These are phyloP conservation scores for Picea sitchensis DNA, from an alignment of 75 land plant species.

Conservation along the genomic window DNA sequence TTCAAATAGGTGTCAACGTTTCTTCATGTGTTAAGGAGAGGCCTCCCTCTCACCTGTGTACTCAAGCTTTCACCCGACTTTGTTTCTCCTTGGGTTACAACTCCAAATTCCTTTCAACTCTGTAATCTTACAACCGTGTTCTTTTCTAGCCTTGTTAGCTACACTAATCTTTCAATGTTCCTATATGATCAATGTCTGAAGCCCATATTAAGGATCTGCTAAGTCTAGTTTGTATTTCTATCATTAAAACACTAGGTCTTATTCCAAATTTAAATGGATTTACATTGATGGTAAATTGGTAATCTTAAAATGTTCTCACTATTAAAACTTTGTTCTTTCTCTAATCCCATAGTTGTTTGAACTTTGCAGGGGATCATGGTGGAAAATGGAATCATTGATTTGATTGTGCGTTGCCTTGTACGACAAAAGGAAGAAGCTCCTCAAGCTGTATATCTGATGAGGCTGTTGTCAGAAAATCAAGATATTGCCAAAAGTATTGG, in stretches of 20 bases:
- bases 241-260: background rate
- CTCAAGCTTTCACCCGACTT: too few species aligned
- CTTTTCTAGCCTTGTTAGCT: too few species aligned
- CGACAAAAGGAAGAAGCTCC: slow-evolving; percentile 39
- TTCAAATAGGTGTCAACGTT: too few species aligned
- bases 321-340: background rate
- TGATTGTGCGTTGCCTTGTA: slow-evolving; percentile 27
- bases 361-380: slow-evolving; percentile 28
- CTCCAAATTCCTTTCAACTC: too few species aligned
- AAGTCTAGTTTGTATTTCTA: background rate
- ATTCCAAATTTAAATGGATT: background rate
- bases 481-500: slow-evolving; percentile 29
- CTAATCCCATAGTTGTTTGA: background rate
- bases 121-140: too few species aligned
- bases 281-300: background rate
- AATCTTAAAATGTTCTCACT: background rate
- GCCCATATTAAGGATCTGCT: too few species aligned
- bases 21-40: too few species aligned
- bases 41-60: too few species aligned
- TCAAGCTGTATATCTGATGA: slow-evolving; percentile 26
- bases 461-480: slow-evolving; percentile 28
- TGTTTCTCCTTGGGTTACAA: too few species aligned
- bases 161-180: too few species aligned
- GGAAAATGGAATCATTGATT: slow-evolving; percentile 31
- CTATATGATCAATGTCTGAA: too few species aligned